These are phyloP conservation scores for Mucor saturninus DNA, from an alignment of 371 early-diverging fungal genomes.

Conservation along the genomic window DNA sequence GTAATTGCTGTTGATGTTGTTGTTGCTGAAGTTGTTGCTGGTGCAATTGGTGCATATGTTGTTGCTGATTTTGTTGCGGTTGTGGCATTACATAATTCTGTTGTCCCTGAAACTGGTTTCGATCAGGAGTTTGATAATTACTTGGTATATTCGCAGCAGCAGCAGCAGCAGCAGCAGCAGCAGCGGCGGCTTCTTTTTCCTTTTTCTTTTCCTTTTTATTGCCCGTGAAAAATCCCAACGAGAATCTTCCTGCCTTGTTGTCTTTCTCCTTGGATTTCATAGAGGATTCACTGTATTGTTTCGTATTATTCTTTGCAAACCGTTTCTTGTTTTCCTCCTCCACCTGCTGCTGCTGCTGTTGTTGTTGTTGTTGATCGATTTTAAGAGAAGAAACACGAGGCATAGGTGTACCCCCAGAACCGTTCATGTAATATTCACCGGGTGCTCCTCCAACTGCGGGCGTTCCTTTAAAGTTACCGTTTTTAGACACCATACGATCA, in stretches of 20 bases:
- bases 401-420: not conserved
- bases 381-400: slow-evolving; percentile 19
- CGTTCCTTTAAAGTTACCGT: not conserved
- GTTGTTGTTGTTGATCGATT: slow-evolving; percentile 7
- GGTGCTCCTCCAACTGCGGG: not conserved
- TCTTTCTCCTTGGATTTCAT: slow-evolving; percentile 16
- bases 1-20: slow-evolving; percentile 9
- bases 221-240: slow-evolving; percentile 27
- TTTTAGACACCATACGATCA: slow-evolving; percentile 1
- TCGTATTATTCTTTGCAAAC: slow-evolving; percentile 4
- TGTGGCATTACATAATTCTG: slow-evolving; percentile 5
- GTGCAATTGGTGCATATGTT: not conserved
- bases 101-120: not conserved
- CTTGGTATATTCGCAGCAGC: slow-evolving; percentile 3
- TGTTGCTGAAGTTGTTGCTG: slow-evolving; percentile 1
- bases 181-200: slow-evolving; percentile 22
- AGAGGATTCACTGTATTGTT: slow-evolving; percentile 8
- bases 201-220: slow-evolving; percentile 34
- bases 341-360: not conserved
- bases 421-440: slow-evolving; percentile 5
- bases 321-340: slow-evolving; percentile 17
- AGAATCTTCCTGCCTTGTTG: slow-evolving; percentile 23
- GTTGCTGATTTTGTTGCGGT: slow-evolving; percentile 7
- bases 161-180: slow-evolving; percentile 5
- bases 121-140: not conserved